These are phyloP conservation scores for Tetracentron sinense DNA, from an alignment of 164 flowering plant genomes.

Conservation along the genomic window DNA sequence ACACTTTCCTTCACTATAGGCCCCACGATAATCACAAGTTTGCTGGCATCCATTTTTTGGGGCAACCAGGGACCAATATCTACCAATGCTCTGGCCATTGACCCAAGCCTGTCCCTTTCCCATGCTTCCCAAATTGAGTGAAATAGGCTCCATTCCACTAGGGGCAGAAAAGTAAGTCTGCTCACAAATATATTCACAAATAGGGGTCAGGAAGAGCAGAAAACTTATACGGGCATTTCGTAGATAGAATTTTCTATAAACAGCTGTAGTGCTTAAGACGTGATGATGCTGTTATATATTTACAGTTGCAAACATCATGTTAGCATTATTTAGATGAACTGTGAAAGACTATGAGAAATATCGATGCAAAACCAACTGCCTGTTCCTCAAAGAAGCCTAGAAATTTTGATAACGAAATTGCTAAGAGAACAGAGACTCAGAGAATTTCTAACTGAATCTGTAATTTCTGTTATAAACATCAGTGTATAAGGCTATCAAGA, in stretches of 20 bases:
- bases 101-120: constrained; percentile 98
- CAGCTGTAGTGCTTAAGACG: neutral
- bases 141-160: constrained; percentile 64
- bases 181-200: neutral
- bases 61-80: constrained; percentile 72
- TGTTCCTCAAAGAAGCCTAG: too few relatives aligned
- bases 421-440: too few relatives aligned
- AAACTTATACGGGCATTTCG: neutral
- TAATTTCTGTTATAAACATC: too few relatives aligned
- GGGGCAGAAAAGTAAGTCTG: constrained; percentile 77
- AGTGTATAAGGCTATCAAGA: too few relatives aligned
- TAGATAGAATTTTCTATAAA: neutral
- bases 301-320: too few relatives aligned
- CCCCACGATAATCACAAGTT: constrained; percentile 82
- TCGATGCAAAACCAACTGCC: too few relatives aligned
- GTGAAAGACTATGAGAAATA: too few relatives aligned
- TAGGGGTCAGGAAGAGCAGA: neutral
- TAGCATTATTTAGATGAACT: too few relatives aligned
- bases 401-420: too few relatives aligned
- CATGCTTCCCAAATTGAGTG: constrained; percentile 79
- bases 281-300: too few relatives aligned
- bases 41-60: constrained; percentile 66
- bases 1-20: constrained; percentile 64
- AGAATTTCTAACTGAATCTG: too few relatives aligned
- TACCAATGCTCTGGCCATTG: constrained; percentile 87